Evolutionary conservation across 331 rosid genomes (phyloP), one percentile per base, ranked within the genome.

Genomic region (Quercus tomentella): DNA sequence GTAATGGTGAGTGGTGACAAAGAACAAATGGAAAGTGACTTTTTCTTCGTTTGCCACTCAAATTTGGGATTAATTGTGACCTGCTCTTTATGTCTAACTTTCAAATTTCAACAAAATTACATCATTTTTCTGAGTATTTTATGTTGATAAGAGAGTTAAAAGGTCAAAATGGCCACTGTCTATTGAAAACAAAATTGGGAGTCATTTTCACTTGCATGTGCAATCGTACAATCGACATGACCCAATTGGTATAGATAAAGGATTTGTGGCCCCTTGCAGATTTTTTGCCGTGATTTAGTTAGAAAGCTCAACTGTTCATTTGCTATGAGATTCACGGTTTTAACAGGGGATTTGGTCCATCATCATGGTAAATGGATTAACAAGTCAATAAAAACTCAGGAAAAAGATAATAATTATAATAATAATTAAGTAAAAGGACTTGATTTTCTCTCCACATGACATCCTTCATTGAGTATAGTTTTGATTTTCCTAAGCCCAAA

Each of bases 171-270:
- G 54, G 5, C 54, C 12, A 12, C 16, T 23, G 35, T 12, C 1
- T 60, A 60, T 33, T 26, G n/a, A 58, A 21, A 52, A 78, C 33
- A 54, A 51, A 45, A 67, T 52, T 33, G 45, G 18, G 77, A 73
- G 90, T 88, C 91, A 81, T 76, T 84, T 80, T 86, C 87, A 68
- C 12, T 18, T 72, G 87, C 89, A 91, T 88, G 89, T 85, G 91
- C 88, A 14, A 2, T 63, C 1, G 15, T 22, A 25, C 20, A 71
- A 79, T 72, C 35, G 31, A 78, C 78, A 75, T 72, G 79, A 79
- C 82, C 76, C 73, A 67, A 67, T 81, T 66, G 77, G 76, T 63
- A 76, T 61, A 75, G 49, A 31, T n/a, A 57, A n/a, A 77, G 61
- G 49, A 79, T 49, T 66, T 84, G 79, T 70, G 91, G 83, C 79